Conservation (phyloP, 345 rosid genomes). For the Lepidium didymum region DNA sequence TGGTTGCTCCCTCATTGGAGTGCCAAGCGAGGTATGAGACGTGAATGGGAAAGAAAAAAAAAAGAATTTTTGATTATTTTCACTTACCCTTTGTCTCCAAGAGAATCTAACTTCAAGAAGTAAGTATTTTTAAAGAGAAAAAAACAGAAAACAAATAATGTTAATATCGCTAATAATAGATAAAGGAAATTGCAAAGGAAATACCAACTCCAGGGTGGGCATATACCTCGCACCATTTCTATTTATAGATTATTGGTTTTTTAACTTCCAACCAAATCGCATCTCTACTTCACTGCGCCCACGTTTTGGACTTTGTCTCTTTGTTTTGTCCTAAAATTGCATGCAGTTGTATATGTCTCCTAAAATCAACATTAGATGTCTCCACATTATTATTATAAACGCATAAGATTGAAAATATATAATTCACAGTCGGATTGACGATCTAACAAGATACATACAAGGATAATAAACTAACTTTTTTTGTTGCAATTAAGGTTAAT, state of each 20-base stretch:
- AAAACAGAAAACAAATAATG: slow-evolving; percentile 16
- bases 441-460: no score
- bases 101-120: slow-evolving; percentile 6
- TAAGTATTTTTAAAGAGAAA: neutral
- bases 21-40: slow-evolving; percentile 1
- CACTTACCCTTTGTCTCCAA: neutral
- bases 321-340: slow-evolving; percentile 8
- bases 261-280: slow-evolving; percentile 23
- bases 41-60: neutral
- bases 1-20: slow-evolving; percentile 17
- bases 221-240: slow-evolving; percentile 15
- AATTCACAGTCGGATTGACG: no score
- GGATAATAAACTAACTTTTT: no score
- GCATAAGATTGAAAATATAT: no score
- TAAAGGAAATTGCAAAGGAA: slow-evolving; percentile 7
- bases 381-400: no score
- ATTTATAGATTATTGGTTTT: slow-evolving; percentile 22
- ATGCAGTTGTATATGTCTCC: neutral
- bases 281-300: slow-evolving; percentile 12
- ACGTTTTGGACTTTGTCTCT: neutral
- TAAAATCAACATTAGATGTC: neutral
- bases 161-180: slow-evolving; percentile 19
- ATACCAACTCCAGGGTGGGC: slow-evolving; percentile 28
- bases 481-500: no score
- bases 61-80: neutral